These are phyloP conservation scores for Lumnitzera littorea DNA, from an alignment of 345 rosid genomes.

Conservation along the genomic window DNA sequence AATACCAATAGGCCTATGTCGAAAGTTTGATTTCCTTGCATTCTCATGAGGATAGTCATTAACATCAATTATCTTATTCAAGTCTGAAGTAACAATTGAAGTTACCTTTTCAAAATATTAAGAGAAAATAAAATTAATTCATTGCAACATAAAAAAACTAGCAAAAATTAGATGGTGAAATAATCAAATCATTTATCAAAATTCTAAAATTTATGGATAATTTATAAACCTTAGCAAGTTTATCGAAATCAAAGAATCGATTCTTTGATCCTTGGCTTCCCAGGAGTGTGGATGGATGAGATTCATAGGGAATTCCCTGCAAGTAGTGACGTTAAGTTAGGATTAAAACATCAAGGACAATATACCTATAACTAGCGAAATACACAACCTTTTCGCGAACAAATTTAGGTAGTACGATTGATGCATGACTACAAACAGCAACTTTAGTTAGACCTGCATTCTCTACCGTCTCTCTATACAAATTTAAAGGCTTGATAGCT, in stretches of 20 bases:
- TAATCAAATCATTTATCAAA: background rate
- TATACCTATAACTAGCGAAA: too few species aligned
- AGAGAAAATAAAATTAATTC: background rate
- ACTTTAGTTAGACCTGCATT: conserved; percentile 88
- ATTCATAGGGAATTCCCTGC: conserved; percentile 59
- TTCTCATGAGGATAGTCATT: conserved; percentile 89
- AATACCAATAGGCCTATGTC: conserved; percentile 89
- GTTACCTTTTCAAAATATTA: conserved; percentile 38
- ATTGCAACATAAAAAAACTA: background rate
- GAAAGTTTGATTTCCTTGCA: conserved; percentile 67
- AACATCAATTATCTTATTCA: conserved; percentile 83
- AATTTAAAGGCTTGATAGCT: conserved; percentile 82
- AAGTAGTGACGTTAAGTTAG: background rate
- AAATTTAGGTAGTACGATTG: conserved; percentile 80
- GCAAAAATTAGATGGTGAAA: background rate
- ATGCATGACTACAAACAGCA: conserved; percentile 92
- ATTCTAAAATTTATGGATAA: too few species aligned
- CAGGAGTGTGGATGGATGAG: conserved; percentile 73
- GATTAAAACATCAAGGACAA: background rate
- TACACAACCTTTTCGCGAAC: conserved; percentile 62
- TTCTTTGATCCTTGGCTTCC: conserved; percentile 74
- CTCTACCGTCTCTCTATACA: conserved; percentile 82
- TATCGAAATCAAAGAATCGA: conserved; percentile 82
- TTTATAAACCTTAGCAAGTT: conserved; percentile 65
- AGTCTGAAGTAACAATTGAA: conserved; percentile 48